Conservation (phyloP, 2,329 filamentous ascomycete species). For the Dothiorella sarmentorum region DNA sequence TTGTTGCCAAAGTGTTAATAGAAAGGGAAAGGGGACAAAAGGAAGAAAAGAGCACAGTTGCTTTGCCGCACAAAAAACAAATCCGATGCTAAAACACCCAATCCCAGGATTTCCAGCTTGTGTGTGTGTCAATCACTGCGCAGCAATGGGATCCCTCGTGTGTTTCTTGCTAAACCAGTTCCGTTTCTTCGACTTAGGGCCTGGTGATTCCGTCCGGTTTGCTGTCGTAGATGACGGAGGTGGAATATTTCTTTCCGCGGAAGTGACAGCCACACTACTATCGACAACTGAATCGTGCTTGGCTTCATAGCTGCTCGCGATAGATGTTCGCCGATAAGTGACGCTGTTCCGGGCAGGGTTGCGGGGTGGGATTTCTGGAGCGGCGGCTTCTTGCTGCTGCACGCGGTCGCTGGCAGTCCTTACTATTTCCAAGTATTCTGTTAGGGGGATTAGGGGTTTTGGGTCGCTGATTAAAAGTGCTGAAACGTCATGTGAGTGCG, state of each 20-base stretch:
- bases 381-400: background rate
- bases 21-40: background rate
- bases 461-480: background rate
- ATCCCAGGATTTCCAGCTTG: too few relatives aligned
- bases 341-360: constrained; percentile 10
- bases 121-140: too few relatives aligned
- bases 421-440: constrained; percentile 12
- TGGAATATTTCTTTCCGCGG: background rate
- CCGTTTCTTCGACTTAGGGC: constrained; percentile 7
- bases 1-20: background rate
- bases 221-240: background rate
- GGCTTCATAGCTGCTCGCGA: background rate
- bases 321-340: background rate
- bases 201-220: background rate
- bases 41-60: background rate
- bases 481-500: background rate
- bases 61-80: background rate
- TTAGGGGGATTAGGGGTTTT: background rate
- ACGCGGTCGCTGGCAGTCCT: background rate
- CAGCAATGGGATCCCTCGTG: background rate
- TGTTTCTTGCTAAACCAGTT: constrained; percentile 14
- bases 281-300: background rate
- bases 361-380: constrained; percentile 5
- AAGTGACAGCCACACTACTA: background rate
- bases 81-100: too few relatives aligned